These are phyloP conservation scores for Kuraishia hungarica DNA, from an alignment of 805 yeast genomes.

Conservation along the genomic window DNA sequence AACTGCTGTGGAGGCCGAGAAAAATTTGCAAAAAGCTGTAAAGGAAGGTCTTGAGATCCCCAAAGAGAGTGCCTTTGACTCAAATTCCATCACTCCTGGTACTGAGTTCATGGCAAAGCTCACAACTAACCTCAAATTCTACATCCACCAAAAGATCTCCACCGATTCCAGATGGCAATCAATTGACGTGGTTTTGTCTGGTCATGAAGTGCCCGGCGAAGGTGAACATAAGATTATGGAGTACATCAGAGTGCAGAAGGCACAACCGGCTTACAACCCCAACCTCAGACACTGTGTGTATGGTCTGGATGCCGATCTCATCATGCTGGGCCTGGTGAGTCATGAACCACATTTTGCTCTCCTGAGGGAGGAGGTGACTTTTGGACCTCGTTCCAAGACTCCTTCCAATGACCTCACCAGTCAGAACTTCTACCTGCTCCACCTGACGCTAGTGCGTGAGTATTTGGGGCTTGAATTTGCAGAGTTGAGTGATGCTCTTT, in stretches of 20 bases:
- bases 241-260: slow-evolving; percentile 69
- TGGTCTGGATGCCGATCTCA: slow-evolving; percentile 94
- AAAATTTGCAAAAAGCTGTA: slow-evolving; percentile 63
- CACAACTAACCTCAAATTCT: slow-evolving; percentile 74
- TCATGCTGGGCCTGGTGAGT: slow-evolving; percentile 82
- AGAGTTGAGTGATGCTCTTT: slow-evolving; percentile 53
- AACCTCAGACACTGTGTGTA: slow-evolving; percentile 89
- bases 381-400: slow-evolving; percentile 40
- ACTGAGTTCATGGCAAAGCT: slow-evolving; percentile 92
- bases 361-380: slow-evolving; percentile 90
- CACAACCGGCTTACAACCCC: slow-evolving; percentile 66
- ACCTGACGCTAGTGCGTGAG: slow-evolving; percentile 82
- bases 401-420: slow-evolving; percentile 47
- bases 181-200: slow-evolving; percentile 70
- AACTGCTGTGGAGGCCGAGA: slow-evolving; percentile 89
- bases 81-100: slow-evolving; percentile 93
- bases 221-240: slow-evolving; percentile 98
- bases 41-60: slow-evolving; percentile 69
- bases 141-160: slow-evolving; percentile 79
- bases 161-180: slow-evolving; percentile 84
- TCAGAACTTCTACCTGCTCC: slow-evolving; percentile 77
- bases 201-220: slow-evolving; percentile 97
- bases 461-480: slow-evolving; percentile 80
- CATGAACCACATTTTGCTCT: slow-evolving; percentile 96
- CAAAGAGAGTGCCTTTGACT: slow-evolving; percentile 79